phyloP scores from a whole-genome alignment of 371 early-diverging fungal species.

The Caulochytrium protostelioides region DNA sequence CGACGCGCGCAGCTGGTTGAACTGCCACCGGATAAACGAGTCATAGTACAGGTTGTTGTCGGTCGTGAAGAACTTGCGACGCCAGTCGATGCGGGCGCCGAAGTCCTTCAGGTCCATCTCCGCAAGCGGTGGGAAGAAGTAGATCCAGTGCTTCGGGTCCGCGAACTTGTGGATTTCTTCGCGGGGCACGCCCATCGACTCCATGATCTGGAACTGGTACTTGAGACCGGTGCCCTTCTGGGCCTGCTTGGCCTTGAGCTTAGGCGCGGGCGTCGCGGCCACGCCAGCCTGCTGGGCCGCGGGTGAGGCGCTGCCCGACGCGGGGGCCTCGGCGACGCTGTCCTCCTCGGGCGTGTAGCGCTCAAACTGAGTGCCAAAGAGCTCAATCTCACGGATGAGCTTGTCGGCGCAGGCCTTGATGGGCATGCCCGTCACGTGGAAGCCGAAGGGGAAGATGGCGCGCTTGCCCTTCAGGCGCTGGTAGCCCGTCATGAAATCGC shows the following conservation, averaged over 20 bases:
- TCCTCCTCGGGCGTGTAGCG: slow-evolving; percentile 15
- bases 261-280: slow-evolving; percentile 16
- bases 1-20: slow-evolving; percentile 65
- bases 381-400: slow-evolving; percentile 76
- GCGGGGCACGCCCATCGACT: slow-evolving; percentile 65
- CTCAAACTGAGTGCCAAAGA: slow-evolving; percentile 74
- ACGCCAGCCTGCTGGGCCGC: slow-evolving; percentile 9
- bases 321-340: slow-evolving; percentile 10
- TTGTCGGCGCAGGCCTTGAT: slow-evolving; percentile 99
- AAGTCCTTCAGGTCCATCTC: slow-evolving; percentile 62
- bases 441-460: slow-evolving; percentile 93
- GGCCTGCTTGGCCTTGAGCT: slow-evolving; percentile 60
- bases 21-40: slow-evolving; percentile 98
- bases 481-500: slow-evolving; percentile 89
- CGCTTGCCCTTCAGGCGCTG: slow-evolving; percentile 86
- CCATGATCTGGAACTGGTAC: slow-evolving; percentile 94
- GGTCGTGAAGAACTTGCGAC: slow-evolving; percentile 97
- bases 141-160: slow-evolving; percentile 87
- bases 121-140: slow-evolving; percentile 87
- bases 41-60: slow-evolving; percentile 98
- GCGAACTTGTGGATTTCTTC: slow-evolving; percentile 87
- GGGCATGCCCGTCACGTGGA: slow-evolving; percentile 99
- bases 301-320: slow-evolving; percentile 1
- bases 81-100: slow-evolving; percentile 92
- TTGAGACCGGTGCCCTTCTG: slow-evolving; percentile 65